Evolutionary conservation across 1,139 yeast species (phyloP).

Genomic region (Blastobotrys raffinosifermentans): DNA sequence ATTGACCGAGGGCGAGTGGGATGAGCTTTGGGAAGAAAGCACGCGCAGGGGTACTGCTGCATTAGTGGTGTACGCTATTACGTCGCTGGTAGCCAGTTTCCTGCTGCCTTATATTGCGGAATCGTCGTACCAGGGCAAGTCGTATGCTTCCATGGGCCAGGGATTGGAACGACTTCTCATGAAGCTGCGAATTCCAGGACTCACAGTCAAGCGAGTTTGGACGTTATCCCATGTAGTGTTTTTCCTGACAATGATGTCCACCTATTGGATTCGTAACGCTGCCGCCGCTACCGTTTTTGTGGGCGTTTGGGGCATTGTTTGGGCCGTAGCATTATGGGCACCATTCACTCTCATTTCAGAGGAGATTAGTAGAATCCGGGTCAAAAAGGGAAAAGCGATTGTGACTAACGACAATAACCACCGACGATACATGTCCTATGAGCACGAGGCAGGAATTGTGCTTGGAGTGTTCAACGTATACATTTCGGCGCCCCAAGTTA

Average conservation of each 20-base stretch:
- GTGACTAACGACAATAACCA: neutral
- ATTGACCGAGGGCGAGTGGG: slow-evolving; percentile 15
- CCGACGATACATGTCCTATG: slow-evolving; percentile 12
- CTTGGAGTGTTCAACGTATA: slow-evolving; percentile 38
- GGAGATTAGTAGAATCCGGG: slow-evolving; percentile 29
- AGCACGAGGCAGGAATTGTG: slow-evolving; percentile 33
- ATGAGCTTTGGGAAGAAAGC: slow-evolving; percentile 20
- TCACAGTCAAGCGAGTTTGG: slow-evolving; percentile 29
- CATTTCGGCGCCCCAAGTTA: slow-evolving; percentile 36
- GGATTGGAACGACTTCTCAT: neutral
- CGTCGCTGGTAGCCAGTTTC: slow-evolving; percentile 31
- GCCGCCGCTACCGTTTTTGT: slow-evolving; percentile 29
- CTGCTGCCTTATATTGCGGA: slow-evolving; percentile 28
- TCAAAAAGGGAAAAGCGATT: slow-evolving; percentile 18
- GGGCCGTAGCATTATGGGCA: slow-evolving; percentile 40
- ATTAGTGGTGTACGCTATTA: slow-evolving; percentile 32
- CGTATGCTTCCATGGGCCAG: neutral
- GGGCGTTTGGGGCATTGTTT: slow-evolving; percentile 33
- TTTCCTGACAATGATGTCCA: slow-evolving; percentile 28
- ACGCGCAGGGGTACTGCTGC: slow-evolving; percentile 37
- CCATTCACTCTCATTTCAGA: slow-evolving; percentile 37
- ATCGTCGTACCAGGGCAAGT: slow-evolving; percentile 9
- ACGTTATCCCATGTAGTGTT: slow-evolving; percentile 30
- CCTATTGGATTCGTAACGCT: slow-evolving; percentile 27
- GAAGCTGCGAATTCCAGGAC: slow-evolving; percentile 8